Evolutionary conservation across 768 basidiomycete species (phyloP), one percentile per base, ranked within the genome.

Genomic region (Suillus decipiens): DNA sequence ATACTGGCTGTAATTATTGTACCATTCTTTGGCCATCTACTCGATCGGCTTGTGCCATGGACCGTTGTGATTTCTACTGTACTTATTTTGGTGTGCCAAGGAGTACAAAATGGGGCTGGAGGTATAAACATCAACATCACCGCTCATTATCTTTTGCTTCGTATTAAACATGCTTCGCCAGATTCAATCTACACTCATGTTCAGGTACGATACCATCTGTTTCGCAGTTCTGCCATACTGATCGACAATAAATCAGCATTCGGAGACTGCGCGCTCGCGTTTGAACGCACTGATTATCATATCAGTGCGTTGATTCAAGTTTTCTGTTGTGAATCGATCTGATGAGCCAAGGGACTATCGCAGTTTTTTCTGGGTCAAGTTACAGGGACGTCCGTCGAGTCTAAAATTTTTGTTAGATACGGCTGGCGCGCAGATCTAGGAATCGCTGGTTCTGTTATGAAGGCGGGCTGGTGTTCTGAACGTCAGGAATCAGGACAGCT

Each of bases 361-460:
- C 47, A 72, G 72, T 59, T 74, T 28, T 74, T 71, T 58, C 65
- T 63, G 1, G 81, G 81, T 14, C 80, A 81, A 66, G 76, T 79
- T 9, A 73, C 78, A 24, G 81, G 81, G n/a, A 76, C 79, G 42
- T 77, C 79, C 15, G 76, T 73, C 4, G 75, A 80, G 19, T 77
- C 79, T 2, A 62, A 67, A 17, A 69, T 82, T 17, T 82, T 81
- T 69, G 73, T 79, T 39, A 53, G 64, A 6, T 64, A 72, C 51
- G 81, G 81, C 19, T 81, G 78, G 78, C 70, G 68, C 41, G 69
- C 74, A 6, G 76, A 73, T 59, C 66, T 45, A 73, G 80, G 56
- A 58, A 63, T 57, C 65, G 67, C 43, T 88, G 88, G 87, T 77
- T 88, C 69, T 86, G 88, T 17, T 88, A 83, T 66, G 79, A 86